Percentiles rank a stretch among this genome's conserved stretches.
Evolutionary conservation across 2,329 filamentous ascomycete genomes (phyloP).

Genomic region (Tetracladium maxilliforme): DNA sequence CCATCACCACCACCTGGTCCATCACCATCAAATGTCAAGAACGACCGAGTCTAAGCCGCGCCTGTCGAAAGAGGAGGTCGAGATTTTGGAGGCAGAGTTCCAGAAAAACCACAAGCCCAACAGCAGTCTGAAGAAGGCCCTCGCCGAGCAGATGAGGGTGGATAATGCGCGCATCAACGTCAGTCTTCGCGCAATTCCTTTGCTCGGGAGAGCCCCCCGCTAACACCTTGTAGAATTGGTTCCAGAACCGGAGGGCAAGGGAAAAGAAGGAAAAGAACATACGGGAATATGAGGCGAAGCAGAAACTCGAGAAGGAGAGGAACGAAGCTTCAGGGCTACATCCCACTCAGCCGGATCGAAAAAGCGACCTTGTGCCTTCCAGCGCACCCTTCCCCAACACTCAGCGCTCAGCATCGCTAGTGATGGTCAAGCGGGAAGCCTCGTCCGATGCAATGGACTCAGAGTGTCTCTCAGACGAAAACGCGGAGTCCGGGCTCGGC

Average conservation of each 20-base stretch:
- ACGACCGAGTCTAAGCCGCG: constrained; percentile 34
- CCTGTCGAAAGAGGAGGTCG: constrained; percentile 43
- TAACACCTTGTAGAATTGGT: constrained; percentile 42
- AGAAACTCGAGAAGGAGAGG: constrained; percentile 5
- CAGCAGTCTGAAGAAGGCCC: constrained; percentile 42
- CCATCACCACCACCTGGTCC: too few species aligned
- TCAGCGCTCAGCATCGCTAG: too few species aligned
- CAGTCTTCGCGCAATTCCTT: constrained; percentile 8
- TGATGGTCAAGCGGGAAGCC: too few species aligned
- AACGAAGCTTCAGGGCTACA: too few species aligned
- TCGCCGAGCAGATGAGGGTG: constrained; percentile 46
- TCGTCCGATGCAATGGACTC: too few species aligned
- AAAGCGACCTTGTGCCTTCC: too few species aligned
- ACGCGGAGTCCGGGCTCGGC: too few species aligned
- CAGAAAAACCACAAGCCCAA: constrained; percentile 50
- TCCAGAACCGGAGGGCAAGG: constrained; percentile 52
- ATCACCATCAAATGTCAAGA: too few species aligned
- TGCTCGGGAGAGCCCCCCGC: constrained; percentile 8
- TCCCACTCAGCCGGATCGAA: too few species aligned
- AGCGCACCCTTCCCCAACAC: too few species aligned
- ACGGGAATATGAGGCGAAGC: constrained; percentile 30
- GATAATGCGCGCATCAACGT: constrained; percentile 51
- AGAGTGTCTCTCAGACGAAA: too few species aligned
- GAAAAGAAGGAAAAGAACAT: constrained; percentile 49
- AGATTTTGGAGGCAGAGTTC: constrained; percentile 44